Percentiles rank a stretch among this genome's conserved stretches.
Conservation (phyloP, 75 land plant species). For the Larix kaempferi region DNA sequence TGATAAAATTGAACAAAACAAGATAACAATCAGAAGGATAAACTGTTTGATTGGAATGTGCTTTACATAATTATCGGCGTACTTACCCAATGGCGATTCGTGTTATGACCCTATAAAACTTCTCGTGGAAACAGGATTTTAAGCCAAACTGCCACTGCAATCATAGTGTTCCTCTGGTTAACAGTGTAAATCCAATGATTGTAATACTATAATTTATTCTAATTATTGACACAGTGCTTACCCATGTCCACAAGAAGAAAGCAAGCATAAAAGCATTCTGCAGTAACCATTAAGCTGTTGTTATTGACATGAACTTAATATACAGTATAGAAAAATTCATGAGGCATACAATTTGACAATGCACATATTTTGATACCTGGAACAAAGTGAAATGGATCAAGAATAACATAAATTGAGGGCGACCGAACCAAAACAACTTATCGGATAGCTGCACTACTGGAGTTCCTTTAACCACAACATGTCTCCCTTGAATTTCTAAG, state of each 20-base stretch:
- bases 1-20: too few species aligned
- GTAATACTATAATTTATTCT: too few species aligned
- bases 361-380: conserved; percentile 29
- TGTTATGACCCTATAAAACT: neutral
- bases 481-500: conserved; percentile 18
- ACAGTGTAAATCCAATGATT: neutral
- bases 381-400: conserved; percentile 53
- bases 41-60: neutral
- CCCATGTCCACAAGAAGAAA: conserved; percentile 65
- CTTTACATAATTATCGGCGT: neutral
- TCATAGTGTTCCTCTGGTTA: neutral
- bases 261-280: conserved; percentile 76
- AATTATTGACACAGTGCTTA: conserved; percentile 19
- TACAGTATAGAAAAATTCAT: too few species aligned
- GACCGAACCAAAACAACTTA: conserved; percentile 55
- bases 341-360: neutral
- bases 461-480: conserved; percentile 24
- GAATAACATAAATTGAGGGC: conserved; percentile 38
- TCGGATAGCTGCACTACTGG: conserved; percentile 43
- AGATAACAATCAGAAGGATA: too few species aligned
- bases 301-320: neutral
- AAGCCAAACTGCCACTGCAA: conserved; percentile 24
- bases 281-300: neutral
- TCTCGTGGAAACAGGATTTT: conserved; percentile 22
- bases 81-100: conserved; percentile 18